Conservation (phyloP, 2,329 filamentous ascomycete species). For the Exophiala bonariae region DNA sequence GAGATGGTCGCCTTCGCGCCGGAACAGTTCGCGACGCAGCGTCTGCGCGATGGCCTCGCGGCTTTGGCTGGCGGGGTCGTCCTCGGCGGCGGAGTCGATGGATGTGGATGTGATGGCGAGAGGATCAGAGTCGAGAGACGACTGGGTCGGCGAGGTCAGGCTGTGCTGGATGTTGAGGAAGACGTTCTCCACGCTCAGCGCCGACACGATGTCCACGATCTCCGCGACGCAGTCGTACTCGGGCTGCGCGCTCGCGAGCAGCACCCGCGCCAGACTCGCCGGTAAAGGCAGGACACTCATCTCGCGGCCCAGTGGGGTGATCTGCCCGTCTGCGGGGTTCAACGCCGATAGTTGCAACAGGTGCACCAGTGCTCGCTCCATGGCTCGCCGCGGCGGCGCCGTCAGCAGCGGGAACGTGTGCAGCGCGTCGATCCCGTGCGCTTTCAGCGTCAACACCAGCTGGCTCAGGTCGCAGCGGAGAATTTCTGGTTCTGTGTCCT, state of each 20-base stretch:
- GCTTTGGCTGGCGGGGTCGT: slow-evolving; percentile 1
- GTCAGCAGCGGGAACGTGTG: slow-evolving; percentile 84
- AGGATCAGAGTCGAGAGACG: background rate
- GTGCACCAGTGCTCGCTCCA: slow-evolving; percentile 79
- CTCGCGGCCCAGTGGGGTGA: slow-evolving; percentile 71
- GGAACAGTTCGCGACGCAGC: slow-evolving; percentile 56
- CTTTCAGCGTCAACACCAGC: slow-evolving; percentile 89
- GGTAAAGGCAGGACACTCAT: slow-evolving; percentile 84
- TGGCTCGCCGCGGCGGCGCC: slow-evolving; percentile 70
- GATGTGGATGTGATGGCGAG: no score
- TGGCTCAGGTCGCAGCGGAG: slow-evolving; percentile 84
- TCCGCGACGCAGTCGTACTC: slow-evolving; percentile 74
- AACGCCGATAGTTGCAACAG: slow-evolving; percentile 78
- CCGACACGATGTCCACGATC: slow-evolving; percentile 78
- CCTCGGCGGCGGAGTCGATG: slow-evolving; percentile 15
- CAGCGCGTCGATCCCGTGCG: slow-evolving; percentile 79
- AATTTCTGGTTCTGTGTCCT: slow-evolving; percentile 83
- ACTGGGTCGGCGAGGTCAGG: background rate
- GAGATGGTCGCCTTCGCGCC: slow-evolving; percentile 64
- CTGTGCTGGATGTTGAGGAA: slow-evolving; percentile 54
- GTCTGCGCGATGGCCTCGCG: slow-evolving; percentile 46
- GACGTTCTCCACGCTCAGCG: slow-evolving; percentile 64
- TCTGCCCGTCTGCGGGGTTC: slow-evolving; percentile 62
- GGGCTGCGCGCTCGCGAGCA: slow-evolving; percentile 74
- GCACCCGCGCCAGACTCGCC: slow-evolving; percentile 75